Conservation (phyloP, 129 eudicot species). For the Arctium lappa region DNA sequence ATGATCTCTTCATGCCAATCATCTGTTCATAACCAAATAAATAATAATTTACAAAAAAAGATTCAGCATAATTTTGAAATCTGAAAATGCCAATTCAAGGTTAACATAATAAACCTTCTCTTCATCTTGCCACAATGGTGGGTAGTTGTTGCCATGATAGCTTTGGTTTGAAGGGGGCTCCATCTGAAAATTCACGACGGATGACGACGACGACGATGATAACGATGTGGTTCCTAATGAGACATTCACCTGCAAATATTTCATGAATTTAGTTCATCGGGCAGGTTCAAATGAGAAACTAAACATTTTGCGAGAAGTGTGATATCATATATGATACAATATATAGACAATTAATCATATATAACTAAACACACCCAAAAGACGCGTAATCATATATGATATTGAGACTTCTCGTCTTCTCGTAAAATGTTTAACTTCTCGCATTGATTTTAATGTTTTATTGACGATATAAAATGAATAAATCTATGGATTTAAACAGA, state of each 20-base stretch:
- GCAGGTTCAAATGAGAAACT: too few species aligned
- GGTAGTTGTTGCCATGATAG: slow-evolving; percentile 35
- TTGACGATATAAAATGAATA: neutral
- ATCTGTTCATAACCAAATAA: slow-evolving; percentile 34
- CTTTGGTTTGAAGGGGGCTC: slow-evolving; percentile 98
- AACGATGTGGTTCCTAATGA: slow-evolving; percentile 48
- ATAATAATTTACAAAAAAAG: neutral
- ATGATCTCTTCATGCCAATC: slow-evolving; percentile 66
- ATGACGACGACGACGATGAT: slow-evolving; percentile 20
- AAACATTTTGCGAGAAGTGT: too few species aligned
- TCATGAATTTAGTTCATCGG: neutral
- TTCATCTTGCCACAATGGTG: slow-evolving; percentile 49
- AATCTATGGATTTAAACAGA: neutral
- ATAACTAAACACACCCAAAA: too few species aligned
- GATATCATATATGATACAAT: too few species aligned
- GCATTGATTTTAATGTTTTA: neutral
- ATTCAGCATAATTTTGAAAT: neutral
- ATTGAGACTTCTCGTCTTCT: too few species aligned
- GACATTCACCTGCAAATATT: slow-evolving; percentile 46
- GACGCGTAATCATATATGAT: too few species aligned
- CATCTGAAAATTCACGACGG: slow-evolving; percentile 41
- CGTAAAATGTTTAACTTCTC: too few species aligned
- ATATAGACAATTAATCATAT: too few species aligned
- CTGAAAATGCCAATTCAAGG: neutral
- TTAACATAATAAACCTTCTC: slow-evolving; percentile 41